A percentile compares a stretch with the other conserved stretches of the same genome.
Conservation (phyloP, 129 eudicot species). For the Dittrichia graveolens region DNA sequence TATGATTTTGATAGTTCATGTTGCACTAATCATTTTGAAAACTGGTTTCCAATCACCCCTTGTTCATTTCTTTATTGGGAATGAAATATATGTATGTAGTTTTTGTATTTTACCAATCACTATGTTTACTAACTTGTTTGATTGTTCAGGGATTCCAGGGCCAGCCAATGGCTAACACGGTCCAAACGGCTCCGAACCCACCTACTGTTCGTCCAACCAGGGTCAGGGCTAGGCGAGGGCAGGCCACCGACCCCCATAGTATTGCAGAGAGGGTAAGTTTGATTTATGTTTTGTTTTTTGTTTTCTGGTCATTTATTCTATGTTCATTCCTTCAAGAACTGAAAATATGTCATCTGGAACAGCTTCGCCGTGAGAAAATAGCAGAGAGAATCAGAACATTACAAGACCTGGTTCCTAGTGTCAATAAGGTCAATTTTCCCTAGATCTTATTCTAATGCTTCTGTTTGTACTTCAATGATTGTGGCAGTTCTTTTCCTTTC, state of each 20-base stretch:
- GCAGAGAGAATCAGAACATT: slow-evolving; percentile 95
- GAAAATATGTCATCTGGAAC: slow-evolving; percentile 29
- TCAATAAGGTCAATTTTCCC: slow-evolving; percentile 71
- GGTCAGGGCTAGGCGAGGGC: slow-evolving; percentile 94
- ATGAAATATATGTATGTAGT: slow-evolving; percentile 1
- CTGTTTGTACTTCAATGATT: no score
- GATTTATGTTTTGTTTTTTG: background rate
- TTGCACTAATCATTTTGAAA: slow-evolving; percentile 2
- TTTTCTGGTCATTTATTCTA: background rate
- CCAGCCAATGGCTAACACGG: slow-evolving; percentile 65
- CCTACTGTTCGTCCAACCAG: slow-evolving; percentile 83
- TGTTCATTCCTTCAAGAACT: background rate
- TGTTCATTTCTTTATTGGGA: slow-evolving; percentile 2
- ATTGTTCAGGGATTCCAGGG: slow-evolving; percentile 67
- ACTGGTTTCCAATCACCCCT: background rate
- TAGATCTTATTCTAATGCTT: background rate
- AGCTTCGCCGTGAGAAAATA: slow-evolving; percentile 94
- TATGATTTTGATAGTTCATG: background rate
- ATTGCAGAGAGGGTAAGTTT: slow-evolving; percentile 92
- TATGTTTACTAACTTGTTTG: slow-evolving; percentile 21
- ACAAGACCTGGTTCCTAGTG: slow-evolving; percentile 97
- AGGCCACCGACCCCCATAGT: slow-evolving; percentile 98
- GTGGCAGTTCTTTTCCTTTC: background rate
- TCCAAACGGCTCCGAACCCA: slow-evolving; percentile 68
- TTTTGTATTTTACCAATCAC: background rate